Evolutionary conservation across 441 rosid species (phyloP), one percentile per base, ranked within the genome.

Genomic region (Euphorbia schlechtendalii): DNA sequence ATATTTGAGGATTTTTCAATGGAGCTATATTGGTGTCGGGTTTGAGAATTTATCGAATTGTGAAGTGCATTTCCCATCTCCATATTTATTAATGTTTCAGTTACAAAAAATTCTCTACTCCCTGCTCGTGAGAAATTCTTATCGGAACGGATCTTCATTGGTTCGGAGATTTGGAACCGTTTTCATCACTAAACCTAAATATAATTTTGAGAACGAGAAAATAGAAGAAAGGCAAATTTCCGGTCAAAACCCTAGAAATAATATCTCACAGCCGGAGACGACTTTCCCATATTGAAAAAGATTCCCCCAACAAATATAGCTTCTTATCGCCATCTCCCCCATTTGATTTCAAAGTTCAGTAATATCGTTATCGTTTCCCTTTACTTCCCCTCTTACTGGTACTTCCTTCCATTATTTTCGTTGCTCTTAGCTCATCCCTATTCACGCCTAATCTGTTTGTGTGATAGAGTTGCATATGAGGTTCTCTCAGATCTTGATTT

Each of bases 161-260:
- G n/a, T n/a, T n/a, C n/a, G n/a, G n/a, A n/a, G n/a, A n/a, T n/a
- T n/a, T n/a, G n/a, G n/a, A n/a, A n/a, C n/a, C n/a, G n/a, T n/a
- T n/a, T n/a, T n/a, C n/a, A n/a, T n/a, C n/a, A 40, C 52, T 17
- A 55, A 25, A n/a, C 43, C 58, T 14, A 18, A 45, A 34, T 66
- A 66, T 57, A 40, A 2, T 43, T 4, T 43, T 43, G 17, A 12
- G 15, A 43, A 43, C 48, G 14, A 0, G 1, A n/a, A 45, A 9
- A 54, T 15, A 58, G 3, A 30, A 18, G 25, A n/a, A n/a, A 10
- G 7, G 8, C 8, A 17, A 27, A 18, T 25, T 27, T 17, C 17
- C 56, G 76, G 79, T 78, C 82, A 75, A 77, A 81, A 74, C 76
- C 75, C 85, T 74, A 78, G 77, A 76, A 61, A 59, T 49, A 14